Base-by-base conservation (phyloP, 768 basidiomycete genomes). In the Phanerodontia chrysosporium region DNA sequence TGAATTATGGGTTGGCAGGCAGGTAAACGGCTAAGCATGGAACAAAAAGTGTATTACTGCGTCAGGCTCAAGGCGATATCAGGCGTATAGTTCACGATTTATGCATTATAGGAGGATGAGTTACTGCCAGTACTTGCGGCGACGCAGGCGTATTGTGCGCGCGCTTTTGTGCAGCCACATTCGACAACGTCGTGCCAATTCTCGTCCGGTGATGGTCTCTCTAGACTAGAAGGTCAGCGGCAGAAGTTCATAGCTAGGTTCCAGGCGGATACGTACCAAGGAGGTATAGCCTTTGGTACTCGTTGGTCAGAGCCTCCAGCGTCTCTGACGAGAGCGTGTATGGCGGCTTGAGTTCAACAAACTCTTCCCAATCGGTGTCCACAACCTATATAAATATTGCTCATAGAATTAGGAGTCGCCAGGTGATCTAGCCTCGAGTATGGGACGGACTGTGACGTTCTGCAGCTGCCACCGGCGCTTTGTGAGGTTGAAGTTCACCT, bases 331-430 rank as follows among this genome's bases (percentile, higher is more conserved):
- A n/a, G 4, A 51, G 21, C 12, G 21, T 51, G 36, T 25, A 51
- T 2, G 57, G 49, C 36, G 21, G 18, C 12, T 32, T 36, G 1
- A 42, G 13, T 9, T 49, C 49, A n/a, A 49, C 18, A 24, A 29
- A 58, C 55, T 60, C 48, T 51, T 30, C 30, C 48, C 48, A 18
- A 25, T 36, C 45, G 39, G 62, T 36, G 45, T 57, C 52, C 39
- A 45, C 1, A 3, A 53, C 27, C 58, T 53, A 22, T 1, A 14
- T 5, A 27, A 30, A 9, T 42, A 18, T 9, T 4, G 8, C 18
- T 18, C 39, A 7, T 24, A 8, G 1, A 45, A 7, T 10, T 27
- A 18, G 59, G 18, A n/a, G 3, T 12, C 35, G 6, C 13, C 30
- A 16, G 21, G 18, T n/a, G n/a, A n/a, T 35, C 25, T 3, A 42